Evolutionary conservation across 139 green algal genomes (phyloP), one percentile per base, ranked within the genome.

Genomic region (Astrephomene gubernaculifera): DNA sequence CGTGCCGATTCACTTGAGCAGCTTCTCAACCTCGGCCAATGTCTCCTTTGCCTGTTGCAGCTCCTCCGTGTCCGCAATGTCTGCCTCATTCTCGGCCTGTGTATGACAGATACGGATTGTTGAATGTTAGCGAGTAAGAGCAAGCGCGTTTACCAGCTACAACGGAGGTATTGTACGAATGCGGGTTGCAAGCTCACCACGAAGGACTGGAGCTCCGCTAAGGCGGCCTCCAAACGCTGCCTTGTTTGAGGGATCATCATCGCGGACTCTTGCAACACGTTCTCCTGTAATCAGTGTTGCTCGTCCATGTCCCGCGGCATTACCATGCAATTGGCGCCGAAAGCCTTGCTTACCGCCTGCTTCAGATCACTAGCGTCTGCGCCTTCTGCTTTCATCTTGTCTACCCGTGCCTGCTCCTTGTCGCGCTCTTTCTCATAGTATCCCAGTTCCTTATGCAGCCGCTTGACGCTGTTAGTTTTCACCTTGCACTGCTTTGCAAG

Each of bases 161-260:
- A n/a, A n/a, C n/a, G n/a, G n/a, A n/a, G n/a, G n/a, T n/a, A n/a
- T n/a, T n/a, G n/a, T n/a, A n/a, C n/a, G n/a, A n/a, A n/a, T n/a
- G n/a, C n/a, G n/a, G n/a, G n/a, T n/a, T n/a, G n/a, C n/a, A 14
- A 4, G 52, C 94, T 75, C 82, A 98, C 95, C 91, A 97, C 35
- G n/a, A 89, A 90, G 7, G 76, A 74, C 33, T 93, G 83, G 52
- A 98, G 86, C 60, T 97, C 94, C 41, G 74, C 57, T 36, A 97
- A 54, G 12, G 94, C 96, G 21, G 90, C 82, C 70, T 97, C 93
- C 21, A 98, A 65, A 8, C 95, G 90, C 67, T 96, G 87, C 64
- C 91, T 71, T 0, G 93, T 97, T 82, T 98, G 94, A 22, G 96
- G 96, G 19, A 98, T 91, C 94, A 98, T 98, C 83, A 95, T 95